Evolutionary conservation across 352 stramenopile genomes (phyloP).

Genomic region (Pythium brachiatum): DNA sequence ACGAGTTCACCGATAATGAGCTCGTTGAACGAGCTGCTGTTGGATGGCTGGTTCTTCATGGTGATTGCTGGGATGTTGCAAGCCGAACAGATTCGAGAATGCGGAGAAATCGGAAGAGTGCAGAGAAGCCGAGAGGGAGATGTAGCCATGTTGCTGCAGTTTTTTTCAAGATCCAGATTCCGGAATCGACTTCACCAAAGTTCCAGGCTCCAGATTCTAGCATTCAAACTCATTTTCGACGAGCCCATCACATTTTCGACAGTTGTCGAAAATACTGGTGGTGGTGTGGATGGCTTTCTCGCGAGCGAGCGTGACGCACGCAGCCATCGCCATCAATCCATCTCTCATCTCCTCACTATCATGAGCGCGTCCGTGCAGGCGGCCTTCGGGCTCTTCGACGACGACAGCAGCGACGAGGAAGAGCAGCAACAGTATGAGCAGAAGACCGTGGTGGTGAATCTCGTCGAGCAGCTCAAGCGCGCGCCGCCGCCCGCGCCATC

Average conservation of each 20-base stretch:
- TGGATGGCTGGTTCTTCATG: too few relatives aligned
- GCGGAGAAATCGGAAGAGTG: too few relatives aligned
- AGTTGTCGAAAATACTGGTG: background rate
- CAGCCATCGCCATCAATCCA: too few relatives aligned
- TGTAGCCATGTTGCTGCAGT: too few relatives aligned
- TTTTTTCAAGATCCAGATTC: too few relatives aligned
- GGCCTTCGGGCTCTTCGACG: constrained; percentile 81
- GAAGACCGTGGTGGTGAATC: constrained; percentile 18
- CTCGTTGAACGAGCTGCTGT: too few relatives aligned
- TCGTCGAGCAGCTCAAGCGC: constrained; percentile 25
- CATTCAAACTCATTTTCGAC: constrained; percentile 2
- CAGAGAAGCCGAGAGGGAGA: too few relatives aligned
- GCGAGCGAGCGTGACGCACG: background rate
- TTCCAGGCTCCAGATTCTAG: too few relatives aligned
- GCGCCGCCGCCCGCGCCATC: constrained; percentile 3
- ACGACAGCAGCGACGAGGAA: constrained; percentile 74
- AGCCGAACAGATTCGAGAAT: too few relatives aligned
- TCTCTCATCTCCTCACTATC: background rate
- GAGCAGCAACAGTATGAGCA: constrained; percentile 16
- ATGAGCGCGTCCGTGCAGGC: constrained; percentile 59
- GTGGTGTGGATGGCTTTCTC: constrained; percentile 18
- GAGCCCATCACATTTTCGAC: background rate
- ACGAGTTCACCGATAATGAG: too few relatives aligned
- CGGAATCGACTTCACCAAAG: too few relatives aligned
- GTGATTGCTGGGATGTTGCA: too few relatives aligned